Conservation (phyloP, 2,329 filamentous ascomycete genomes). For the Thermoascus crustaceus region DNA sequence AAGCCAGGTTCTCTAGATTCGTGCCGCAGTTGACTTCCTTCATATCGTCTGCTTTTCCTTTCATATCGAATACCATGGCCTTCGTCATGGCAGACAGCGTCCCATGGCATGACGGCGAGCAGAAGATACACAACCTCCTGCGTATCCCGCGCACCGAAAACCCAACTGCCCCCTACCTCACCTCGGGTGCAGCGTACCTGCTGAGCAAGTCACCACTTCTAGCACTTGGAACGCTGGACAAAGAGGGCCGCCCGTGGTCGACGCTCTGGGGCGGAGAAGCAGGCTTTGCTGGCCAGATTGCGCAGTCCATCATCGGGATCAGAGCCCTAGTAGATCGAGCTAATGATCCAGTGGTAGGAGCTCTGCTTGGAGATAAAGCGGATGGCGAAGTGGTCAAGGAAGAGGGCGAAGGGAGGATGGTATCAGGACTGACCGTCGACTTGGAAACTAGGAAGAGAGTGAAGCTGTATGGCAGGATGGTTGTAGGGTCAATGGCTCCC, state of each 20-base stretch:
- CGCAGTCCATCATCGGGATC: conserved; percentile 56
- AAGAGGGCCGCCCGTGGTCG: conserved; percentile 61
- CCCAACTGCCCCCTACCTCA: conserved; percentile 58
- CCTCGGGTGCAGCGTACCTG: conserved; percentile 52
- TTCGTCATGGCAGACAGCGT: too few species aligned
- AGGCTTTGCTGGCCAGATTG: conserved; percentile 59
- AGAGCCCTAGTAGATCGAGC: conserved; percentile 51
- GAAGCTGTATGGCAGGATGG: conserved; percentile 63
- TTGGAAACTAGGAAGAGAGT: conserved; percentile 61
- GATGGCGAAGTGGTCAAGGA: conserved; percentile 38
- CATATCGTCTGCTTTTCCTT: too few species aligned
- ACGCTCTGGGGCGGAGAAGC: conserved; percentile 67
- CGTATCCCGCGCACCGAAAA: conserved; percentile 53
- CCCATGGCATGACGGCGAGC: conserved; percentile 60
- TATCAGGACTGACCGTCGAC: conserved; percentile 57
- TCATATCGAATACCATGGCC: too few species aligned
- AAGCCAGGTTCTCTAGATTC: too few species aligned
- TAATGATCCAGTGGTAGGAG: conserved; percentile 62
- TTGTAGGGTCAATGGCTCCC: conserved; percentile 50
- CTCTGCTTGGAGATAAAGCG: conserved; percentile 45
- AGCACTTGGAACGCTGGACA: conserved; percentile 65
- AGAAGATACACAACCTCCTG: conserved; percentile 55
- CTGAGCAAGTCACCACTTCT: conserved; percentile 58
- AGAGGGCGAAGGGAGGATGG: conserved; percentile 38
- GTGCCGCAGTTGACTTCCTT: too few species aligned